Base-by-base conservation (phyloP, 441 rosid genomes). In the Gossypium davidsonii region DNA sequence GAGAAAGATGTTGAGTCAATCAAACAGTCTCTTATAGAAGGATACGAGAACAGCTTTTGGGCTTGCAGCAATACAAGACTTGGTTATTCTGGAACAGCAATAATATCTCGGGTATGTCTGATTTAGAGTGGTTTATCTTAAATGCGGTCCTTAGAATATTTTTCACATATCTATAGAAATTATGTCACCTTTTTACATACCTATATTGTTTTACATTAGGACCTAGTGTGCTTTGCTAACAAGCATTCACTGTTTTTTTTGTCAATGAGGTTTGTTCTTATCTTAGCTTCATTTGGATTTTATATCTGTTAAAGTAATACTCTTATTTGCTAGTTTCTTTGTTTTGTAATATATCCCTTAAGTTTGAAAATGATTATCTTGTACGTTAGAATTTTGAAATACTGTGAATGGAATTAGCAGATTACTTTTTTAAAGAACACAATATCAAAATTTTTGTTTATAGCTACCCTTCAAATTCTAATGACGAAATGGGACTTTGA, bases 51-150 rank as follows among this genome's bases (percentile, higher is more conserved):
- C 82, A 87, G 91, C 85, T 94, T 85, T 81, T 94, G 98, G 98
- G 86, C 96, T 17, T 94, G 98, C 62, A 92, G 99, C 75, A 83
- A 74, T 72, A 73, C 96, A 20, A 92, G 88, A 84, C 98, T 94
- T 79, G 99, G 98, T 79, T 94, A 94, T 86, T 89, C 99, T 73
- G 99, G 99, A 71, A 86, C 98, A 44, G 94, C 98, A 10, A 86
- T 94, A 51, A 78, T 94, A 78, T 94, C 99, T 75, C 87, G 97
- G 91, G 99, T 94, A 92, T 71, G 79, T 71, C 42, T 62, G 46
- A 70, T 74, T 66, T 34, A 17, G 21, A 26, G 28, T 20, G 51
- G 62, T 20, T 61, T 9, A 15, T 72, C 44, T 18, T 62, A 28
- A 20, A 17, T 28, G 28, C 31, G 21, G 51, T 26, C 28, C 46